Percentiles rank a stretch among this genome's conserved stretches.
Conservation (phyloP, 108 stramenopile genomes). For the Nannochloropsis granulata region DNA sequence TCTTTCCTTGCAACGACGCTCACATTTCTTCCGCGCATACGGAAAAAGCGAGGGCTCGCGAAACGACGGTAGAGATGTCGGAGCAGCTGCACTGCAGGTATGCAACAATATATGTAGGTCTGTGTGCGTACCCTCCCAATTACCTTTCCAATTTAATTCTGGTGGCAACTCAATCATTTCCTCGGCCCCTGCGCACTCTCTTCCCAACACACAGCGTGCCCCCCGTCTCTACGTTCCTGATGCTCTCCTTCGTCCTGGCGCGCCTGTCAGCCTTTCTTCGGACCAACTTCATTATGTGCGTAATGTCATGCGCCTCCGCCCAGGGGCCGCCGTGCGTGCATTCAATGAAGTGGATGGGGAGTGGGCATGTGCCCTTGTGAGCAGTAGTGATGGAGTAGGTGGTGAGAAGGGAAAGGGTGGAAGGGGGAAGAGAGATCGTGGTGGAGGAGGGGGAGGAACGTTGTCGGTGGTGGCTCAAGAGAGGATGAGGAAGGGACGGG, state of each 20-base stretch:
- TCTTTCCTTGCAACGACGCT: too few relatives aligned
- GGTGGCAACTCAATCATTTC: background rate
- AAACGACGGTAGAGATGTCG: too few relatives aligned
- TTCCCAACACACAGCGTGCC: background rate
- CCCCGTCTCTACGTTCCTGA: background rate
- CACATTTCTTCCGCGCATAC: too few relatives aligned
- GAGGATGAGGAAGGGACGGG: background rate
- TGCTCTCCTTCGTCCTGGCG: background rate
- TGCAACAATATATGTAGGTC: too few relatives aligned
- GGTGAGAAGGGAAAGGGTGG: background rate
- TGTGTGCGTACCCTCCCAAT: background rate
- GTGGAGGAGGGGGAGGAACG: background rate
- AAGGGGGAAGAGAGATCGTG: background rate
- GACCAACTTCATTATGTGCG: constrained; percentile 14
- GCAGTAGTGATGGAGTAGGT: background rate
- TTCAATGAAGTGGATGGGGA: constrained; percentile 24
- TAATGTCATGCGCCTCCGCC: constrained; percentile 28
- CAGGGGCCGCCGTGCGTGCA: constrained; percentile 8
- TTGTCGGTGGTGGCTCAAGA: background rate
- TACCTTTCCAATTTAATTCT: background rate
- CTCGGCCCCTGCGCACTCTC: background rate
- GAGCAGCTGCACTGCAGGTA: too few relatives aligned
- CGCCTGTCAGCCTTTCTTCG: background rate
- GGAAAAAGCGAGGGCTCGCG: too few relatives aligned
- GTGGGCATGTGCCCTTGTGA: background rate